Evolutionary conservation across 176 grass and related monocot species (phyloP), one percentile per base, ranked within the genome.

Genomic region (Thinopyrum elongatum): DNA sequence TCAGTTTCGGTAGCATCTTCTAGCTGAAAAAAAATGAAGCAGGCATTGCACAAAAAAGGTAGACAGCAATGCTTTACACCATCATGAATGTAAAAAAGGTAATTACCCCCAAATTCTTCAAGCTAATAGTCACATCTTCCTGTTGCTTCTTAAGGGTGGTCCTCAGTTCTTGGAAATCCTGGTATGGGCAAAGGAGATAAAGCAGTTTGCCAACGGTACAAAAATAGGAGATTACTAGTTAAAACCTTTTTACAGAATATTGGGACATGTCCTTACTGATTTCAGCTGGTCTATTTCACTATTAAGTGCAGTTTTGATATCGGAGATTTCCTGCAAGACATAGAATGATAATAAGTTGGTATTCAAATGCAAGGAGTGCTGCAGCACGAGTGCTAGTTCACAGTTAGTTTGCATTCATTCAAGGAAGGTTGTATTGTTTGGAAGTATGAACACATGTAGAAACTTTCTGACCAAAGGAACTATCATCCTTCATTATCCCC

Each of bases 91-190:
- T 9, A 71, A 25, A 75, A 75, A 85, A 41, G 80, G 36, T 17
- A 75, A 70, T 77, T 93, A 96, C 97, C 44, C 93, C 97, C 66
- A 99, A 90, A 83, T 87, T 89, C 85, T 79, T 90, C 74, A 99
- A 88, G 88, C 94, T 99, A 86, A 86, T 31, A 58, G 92, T 73
- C 36, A 99, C 97, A 90, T 99, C 97, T 76, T 94, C 94, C 81
- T 99, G 97, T 86, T 99, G 97, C 73, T 94, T 96, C 81, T 96
- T 93, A 75, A 99, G 93, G 38, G 94, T 94, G 70, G 88, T 93
- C 82, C 90, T 93, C 80, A 99, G 64, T 82, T 99, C 97, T 93
- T 94, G 88, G 76, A 99, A 99, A 62, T 96, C 94, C 97, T 96
- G 84, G 4, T 81, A 79, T 65, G 21, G 16, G 29, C 61, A 85